Conservation (phyloP, 768 basidiomycete genomes). For the Pholiota microspora region DNA sequence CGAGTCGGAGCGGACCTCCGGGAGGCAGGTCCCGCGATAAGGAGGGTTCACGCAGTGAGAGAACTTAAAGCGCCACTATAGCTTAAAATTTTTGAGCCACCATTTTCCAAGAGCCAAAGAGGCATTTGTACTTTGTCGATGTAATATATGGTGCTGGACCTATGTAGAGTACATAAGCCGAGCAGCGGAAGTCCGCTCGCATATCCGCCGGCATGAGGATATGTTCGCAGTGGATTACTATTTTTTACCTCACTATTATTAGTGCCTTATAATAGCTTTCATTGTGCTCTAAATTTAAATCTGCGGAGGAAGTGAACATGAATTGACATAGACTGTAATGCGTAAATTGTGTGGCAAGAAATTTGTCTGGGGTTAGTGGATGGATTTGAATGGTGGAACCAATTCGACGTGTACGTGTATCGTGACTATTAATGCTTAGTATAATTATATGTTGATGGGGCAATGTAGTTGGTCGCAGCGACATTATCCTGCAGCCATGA, state of each 20-base stretch:
- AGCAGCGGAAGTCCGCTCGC: background rate
- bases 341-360: too few relatives aligned
- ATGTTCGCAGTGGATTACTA: background rate
- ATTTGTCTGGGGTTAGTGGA: background rate
- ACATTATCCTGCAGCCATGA: slow-evolving; percentile 40
- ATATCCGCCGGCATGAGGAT: slow-evolving; percentile 1
- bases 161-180: background rate
- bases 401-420: too few relatives aligned
- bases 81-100: background rate
- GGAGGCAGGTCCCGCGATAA: slow-evolving; percentile 26
- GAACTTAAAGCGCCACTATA: slow-evolving; percentile 14
- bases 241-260: background rate
- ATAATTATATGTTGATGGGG: too few relatives aligned
- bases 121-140: background rate
- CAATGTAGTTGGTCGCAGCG: too few relatives aligned
- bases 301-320: background rate
- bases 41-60: slow-evolving; percentile 19
- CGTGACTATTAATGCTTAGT: too few relatives aligned
- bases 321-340: too few relatives aligned
- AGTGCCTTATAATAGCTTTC: background rate
- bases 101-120: background rate
- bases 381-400: background rate
- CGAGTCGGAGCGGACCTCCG: slow-evolving; percentile 20
- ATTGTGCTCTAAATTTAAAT: background rate
- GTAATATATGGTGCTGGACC: background rate